A percentile compares a stretch with the other conserved stretches of the same genome.
phyloP scores from a whole-genome alignment of 2,329 filamentous ascomycete species.

The Penicillium capsulatum region DNA sequence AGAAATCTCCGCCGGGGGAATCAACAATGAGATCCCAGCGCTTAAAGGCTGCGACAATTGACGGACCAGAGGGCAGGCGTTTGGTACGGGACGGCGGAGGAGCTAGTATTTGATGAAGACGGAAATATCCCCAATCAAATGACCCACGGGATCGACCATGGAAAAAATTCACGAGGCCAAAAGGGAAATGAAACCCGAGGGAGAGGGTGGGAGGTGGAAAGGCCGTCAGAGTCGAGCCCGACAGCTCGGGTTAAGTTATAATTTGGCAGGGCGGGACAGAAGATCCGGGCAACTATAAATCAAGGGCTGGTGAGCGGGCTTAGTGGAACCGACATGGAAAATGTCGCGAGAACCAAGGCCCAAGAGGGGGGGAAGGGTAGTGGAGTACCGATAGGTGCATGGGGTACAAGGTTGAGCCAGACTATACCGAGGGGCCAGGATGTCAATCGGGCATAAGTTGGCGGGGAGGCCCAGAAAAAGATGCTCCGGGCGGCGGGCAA shows the following conservation, averaged over 20 bases:
- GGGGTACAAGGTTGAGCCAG: slow-evolving; percentile 21
- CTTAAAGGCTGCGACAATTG: not conserved
- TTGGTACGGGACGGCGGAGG: slow-evolving; percentile 6
- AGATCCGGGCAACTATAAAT: slow-evolving; percentile 28
- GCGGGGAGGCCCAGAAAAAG: slow-evolving; percentile 5
- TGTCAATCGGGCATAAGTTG: slow-evolving; percentile 8
- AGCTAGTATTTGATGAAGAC: slow-evolving; percentile 9
- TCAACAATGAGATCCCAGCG: not conserved
- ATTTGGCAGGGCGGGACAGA: slow-evolving; percentile 31
- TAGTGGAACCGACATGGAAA: slow-evolving; percentile 19
- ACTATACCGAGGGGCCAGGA: slow-evolving; percentile 12
- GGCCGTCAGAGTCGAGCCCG: slow-evolving; percentile 22
- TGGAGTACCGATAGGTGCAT: slow-evolving; percentile 16
- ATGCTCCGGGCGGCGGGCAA: slow-evolving; percentile 10
- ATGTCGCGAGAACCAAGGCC: slow-evolving; percentile 13
- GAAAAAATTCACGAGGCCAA: no score
- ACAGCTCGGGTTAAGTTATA: slow-evolving; percentile 38
- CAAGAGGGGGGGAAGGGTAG: slow-evolving; percentile 11
- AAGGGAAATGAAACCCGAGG: no score
- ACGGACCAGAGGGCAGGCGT: slow-evolving; percentile 1
- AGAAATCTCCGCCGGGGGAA: not conserved
- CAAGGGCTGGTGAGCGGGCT: slow-evolving; percentile 11
- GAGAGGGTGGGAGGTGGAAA: not conserved
- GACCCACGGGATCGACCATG: slow-evolving; percentile 1
- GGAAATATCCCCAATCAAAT: not conserved